Evolutionary conservation across 768 basidiomycete genomes (phyloP).

Genomic region (Psilocybe tampanensis): DNA sequence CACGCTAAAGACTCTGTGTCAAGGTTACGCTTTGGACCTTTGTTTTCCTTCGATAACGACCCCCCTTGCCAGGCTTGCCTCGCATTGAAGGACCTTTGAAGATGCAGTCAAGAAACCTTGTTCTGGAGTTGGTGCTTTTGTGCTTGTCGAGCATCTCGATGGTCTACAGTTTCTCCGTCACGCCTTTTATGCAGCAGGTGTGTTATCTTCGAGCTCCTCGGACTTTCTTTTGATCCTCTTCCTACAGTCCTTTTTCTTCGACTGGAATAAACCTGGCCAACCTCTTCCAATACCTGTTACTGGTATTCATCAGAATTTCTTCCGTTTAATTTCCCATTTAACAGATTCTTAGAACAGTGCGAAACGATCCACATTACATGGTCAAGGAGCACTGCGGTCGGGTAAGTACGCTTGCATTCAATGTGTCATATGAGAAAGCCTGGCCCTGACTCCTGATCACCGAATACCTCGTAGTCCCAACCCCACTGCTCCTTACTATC

Average conservation of each 20-base stretch:
- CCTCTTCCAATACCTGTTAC: constrained; percentile 42
- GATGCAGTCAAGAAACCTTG: background rate
- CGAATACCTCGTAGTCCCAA: constrained; percentile 44
- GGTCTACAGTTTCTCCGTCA: constrained; percentile 14
- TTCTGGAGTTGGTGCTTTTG: background rate
- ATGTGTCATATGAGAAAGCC: background rate
- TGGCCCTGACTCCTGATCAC: background rate
- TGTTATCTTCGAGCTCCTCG: background rate
- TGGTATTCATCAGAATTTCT: constrained; percentile 23
- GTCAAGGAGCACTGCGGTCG: constrained; percentile 39
- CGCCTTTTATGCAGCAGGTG: constrained; percentile 33
- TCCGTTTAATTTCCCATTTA: background rate
- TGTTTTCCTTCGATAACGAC: background rate
- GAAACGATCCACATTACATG: constrained; percentile 45
- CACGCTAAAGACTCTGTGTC: background rate
- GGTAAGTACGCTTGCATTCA: constrained; percentile 29
- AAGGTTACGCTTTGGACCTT: background rate
- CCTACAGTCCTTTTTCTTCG: constrained; percentile 46
- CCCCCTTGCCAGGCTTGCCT: background rate
- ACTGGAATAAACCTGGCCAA: constrained; percentile 37
- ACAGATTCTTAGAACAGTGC: constrained; percentile 40
- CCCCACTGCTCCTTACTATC: constrained; percentile 56
- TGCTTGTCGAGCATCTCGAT: constrained; percentile 6
- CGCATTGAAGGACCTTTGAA: background rate
- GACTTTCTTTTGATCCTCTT: background rate